phyloP scores from a whole-genome alignment of 345 rosid species.

The Salix koriyanagi region DNA sequence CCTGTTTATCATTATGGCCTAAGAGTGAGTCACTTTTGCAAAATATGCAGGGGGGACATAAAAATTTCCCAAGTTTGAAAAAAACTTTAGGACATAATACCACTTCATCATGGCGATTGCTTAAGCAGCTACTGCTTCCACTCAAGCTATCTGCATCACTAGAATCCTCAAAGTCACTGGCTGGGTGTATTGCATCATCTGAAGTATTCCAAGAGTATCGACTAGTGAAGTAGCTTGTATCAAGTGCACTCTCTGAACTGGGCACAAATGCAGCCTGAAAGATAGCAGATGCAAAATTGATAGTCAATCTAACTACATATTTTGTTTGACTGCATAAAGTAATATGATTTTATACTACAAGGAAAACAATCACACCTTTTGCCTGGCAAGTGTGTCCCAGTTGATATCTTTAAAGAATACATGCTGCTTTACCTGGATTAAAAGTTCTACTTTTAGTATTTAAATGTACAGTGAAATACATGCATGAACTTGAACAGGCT shows the following conservation, averaged over 20 bases:
- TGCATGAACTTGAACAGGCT: not conserved
- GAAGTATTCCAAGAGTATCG: constrained; percentile 87
- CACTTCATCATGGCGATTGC: constrained; percentile 89
- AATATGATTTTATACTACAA: not conserved
- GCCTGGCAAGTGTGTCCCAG: constrained; percentile 97
- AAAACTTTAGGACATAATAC: constrained; percentile 32
- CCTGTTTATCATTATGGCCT: constrained; percentile 42
- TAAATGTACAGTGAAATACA: constrained; percentile 5
- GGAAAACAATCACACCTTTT: constrained; percentile 53
- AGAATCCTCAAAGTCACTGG: constrained; percentile 71
- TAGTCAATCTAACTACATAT: constrained; percentile 6
- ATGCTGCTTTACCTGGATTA: constrained; percentile 84
- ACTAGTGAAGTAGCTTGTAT: constrained; percentile 97
- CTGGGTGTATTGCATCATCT: constrained; percentile 56
- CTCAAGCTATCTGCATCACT: constrained; percentile 92
- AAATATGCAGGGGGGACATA: not conserved
- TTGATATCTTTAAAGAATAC: constrained; percentile 84
- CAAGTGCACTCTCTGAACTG: constrained; percentile 83
- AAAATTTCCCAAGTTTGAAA: not conserved
- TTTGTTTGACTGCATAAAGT: not conserved
- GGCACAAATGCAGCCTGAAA: constrained; percentile 96
- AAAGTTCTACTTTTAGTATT: constrained; percentile 11
- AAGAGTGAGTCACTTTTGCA: constrained; percentile 10
- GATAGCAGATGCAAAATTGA: constrained; percentile 12
- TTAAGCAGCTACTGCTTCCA: constrained; percentile 75